Conservation (phyloP, 2,329 filamentous ascomycete species). For the Tolypocladium inflatum region DNA sequence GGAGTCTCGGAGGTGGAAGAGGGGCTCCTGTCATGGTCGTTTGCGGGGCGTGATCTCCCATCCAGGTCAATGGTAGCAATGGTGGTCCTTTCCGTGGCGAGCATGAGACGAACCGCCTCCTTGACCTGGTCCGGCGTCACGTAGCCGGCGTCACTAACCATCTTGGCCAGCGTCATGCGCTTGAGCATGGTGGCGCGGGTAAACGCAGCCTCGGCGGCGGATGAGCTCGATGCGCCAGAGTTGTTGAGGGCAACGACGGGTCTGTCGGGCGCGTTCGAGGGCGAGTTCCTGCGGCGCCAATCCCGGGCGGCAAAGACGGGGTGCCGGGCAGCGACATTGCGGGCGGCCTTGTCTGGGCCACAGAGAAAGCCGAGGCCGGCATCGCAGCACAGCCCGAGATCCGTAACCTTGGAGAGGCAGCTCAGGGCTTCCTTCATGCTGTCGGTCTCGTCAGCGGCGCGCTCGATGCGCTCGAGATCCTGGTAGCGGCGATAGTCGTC, state of each 20-base stretch:
- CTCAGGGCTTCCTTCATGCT: constrained; percentile 52
- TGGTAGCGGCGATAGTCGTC: constrained; percentile 49
- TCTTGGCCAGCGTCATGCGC: constrained; percentile 21
- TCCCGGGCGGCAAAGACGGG: constrained; percentile 24
- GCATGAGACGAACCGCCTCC: constrained; percentile 23
- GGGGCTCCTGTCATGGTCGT: background rate
- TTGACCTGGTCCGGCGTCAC: constrained; percentile 13
- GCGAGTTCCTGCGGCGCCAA: constrained; percentile 10
- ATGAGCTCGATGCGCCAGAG: constrained; percentile 13
- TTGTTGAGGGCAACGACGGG: constrained; percentile 10
- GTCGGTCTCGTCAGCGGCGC: constrained; percentile 52
- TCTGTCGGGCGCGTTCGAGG: background rate
- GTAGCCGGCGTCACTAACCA: constrained; percentile 28
- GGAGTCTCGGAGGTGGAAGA: background rate
- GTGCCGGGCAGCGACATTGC: constrained; percentile 27
- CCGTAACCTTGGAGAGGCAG: constrained; percentile 43
- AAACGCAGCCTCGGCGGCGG: constrained; percentile 6
- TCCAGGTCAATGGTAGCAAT: constrained; percentile 22
- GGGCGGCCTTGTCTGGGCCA: constrained; percentile 47
- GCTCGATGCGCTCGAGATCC: constrained; percentile 49
- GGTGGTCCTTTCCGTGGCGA: constrained; percentile 22
- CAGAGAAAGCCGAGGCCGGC: constrained; percentile 58
- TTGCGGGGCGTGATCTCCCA: constrained; percentile 11
- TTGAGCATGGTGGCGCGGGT: constrained; percentile 19
- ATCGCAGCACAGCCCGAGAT: constrained; percentile 59